Conservation (phyloP, 192 early-diverging fungal species). For the Diversispora eburnea region DNA sequence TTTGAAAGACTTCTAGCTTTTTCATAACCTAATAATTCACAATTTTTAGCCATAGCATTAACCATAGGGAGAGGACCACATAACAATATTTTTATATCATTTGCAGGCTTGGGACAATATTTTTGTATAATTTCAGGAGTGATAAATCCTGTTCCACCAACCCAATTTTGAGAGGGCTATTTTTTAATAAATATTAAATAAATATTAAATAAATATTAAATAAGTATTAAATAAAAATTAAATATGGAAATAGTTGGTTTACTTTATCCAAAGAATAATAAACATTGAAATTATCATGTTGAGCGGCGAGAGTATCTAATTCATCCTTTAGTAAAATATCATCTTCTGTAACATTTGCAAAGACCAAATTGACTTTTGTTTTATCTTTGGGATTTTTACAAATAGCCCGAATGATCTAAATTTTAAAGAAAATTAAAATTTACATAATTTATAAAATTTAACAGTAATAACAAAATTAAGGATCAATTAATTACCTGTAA, state of each 20-base stretch:
- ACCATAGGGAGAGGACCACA: conserved; percentile 92
- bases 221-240: neutral
- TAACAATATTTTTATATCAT: conserved; percentile 81
- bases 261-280: conserved; percentile 79
- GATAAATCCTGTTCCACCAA: conserved; percentile 81
- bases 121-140: conserved; percentile 77
- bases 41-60: conserved; percentile 69
- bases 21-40: conserved; percentile 74
- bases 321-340: conserved; percentile 86
- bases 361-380: conserved; percentile 84
- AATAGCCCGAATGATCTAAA: conserved; percentile 79
- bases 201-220: conserved; percentile 5
- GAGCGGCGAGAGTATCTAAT: conserved; percentile 68
- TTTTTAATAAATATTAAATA: neutral
- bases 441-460: neutral
- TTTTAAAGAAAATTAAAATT: neutral
- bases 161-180: conserved; percentile 70
- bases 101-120: conserved; percentile 66
- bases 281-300: conserved; percentile 76
- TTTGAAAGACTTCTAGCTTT: conserved; percentile 76
- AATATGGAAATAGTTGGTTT: too few relatives aligned
- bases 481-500: conserved; percentile 48
- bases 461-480: neutral
- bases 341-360: conserved; percentile 85
- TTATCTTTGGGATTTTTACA: conserved; percentile 82